A percentile compares a stretch with the other conserved stretches of the same genome.
phyloP scores from a whole-genome alignment of 805 yeast species.

The Candida maesae region DNA sequence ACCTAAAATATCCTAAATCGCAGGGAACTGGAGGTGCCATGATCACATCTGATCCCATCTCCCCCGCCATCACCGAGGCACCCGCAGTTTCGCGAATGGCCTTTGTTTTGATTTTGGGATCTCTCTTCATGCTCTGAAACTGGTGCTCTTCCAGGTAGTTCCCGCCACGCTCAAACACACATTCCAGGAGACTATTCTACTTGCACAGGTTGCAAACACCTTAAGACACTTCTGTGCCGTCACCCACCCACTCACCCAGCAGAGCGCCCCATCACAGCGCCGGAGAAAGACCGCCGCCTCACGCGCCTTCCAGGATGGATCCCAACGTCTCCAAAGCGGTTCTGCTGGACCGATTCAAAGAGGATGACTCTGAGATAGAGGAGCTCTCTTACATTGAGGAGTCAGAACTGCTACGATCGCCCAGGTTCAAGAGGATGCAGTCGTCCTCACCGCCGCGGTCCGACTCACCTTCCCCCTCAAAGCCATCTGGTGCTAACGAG shows the following conservation, averaged over 20 bases:
- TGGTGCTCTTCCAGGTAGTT: too few relatives aligned
- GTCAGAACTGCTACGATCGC: constrained; percentile 25
- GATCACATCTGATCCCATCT: too few relatives aligned
- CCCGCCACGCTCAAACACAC: too few relatives aligned
- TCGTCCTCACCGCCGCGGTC: constrained; percentile 26
- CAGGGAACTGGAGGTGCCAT: too few relatives aligned
- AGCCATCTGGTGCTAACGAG: constrained; percentile 13
- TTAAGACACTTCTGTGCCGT: too few relatives aligned
- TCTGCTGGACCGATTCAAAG: constrained; percentile 25
- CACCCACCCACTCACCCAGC: too few relatives aligned
- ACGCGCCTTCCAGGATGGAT: constrained; percentile 9
- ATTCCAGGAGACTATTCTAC: too few relatives aligned
- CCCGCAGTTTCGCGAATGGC: not conserved
- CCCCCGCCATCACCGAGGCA: not conserved
- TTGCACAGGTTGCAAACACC: too few relatives aligned
- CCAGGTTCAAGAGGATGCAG: constrained; percentile 24
- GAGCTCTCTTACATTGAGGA: constrained; percentile 26
- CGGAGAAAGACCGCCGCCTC: too few relatives aligned
- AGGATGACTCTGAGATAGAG: constrained; percentile 20
- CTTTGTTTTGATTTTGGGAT: constrained; percentile 6
- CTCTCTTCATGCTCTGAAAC: not conserved
- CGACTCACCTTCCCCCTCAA: constrained; percentile 22
- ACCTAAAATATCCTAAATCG: too few relatives aligned
- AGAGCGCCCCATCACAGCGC: too few relatives aligned
- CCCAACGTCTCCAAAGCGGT: constrained; percentile 16